Base-by-base conservation (phyloP, 345 rosid species). In the Iberis pinnata region DNA sequence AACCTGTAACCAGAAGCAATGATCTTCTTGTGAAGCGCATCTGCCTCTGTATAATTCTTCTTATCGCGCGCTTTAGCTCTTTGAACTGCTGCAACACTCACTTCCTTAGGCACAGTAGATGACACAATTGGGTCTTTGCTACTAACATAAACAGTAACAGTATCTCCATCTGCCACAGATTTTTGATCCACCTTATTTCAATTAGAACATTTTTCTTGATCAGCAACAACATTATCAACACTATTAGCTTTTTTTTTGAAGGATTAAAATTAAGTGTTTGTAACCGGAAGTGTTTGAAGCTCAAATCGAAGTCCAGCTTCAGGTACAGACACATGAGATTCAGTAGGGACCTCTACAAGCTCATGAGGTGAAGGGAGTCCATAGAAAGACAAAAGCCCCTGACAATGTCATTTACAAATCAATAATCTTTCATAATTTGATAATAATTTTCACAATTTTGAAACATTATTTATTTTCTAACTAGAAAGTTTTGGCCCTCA, bases 301-400 rank as follows among this genome's bases (percentile, higher is more conserved):
- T 88, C 88, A 65, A 61, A 83, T 51, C 44, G 12, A 54, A 78
- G 78, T 48, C 80, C 84, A n/a, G n/a, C n/a, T 9, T 74, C 52
- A 6, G 93, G 76, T 72, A 74, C 38, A 15, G 81, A 54, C 10
- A 62, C 53, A 6, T 78, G 84, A n/a, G 68, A 47, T 8, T 61
- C 85, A 36, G 65, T 29, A 37, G 81, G 46, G 51, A 51, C 8
- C 60, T 58, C 67, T n/a, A 47, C 76, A 0, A 62, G 68, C 12
- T 63, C 27, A 8, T 75, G 70, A 57, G 87, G 75, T 20, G 67
- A 78, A 60, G 96, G 81, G 15, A 89, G 84, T 24, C 92, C 81
- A 72, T 89, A 89, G 77, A 77, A 87, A 42, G 75, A 69, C 78
- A 87, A 76, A n/a, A 89, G 65, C 24, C 95, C 96, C 95, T 81